Base-by-base conservation (phyloP, 306 rosid genomes). In the Sicyos baderoa region DNA sequence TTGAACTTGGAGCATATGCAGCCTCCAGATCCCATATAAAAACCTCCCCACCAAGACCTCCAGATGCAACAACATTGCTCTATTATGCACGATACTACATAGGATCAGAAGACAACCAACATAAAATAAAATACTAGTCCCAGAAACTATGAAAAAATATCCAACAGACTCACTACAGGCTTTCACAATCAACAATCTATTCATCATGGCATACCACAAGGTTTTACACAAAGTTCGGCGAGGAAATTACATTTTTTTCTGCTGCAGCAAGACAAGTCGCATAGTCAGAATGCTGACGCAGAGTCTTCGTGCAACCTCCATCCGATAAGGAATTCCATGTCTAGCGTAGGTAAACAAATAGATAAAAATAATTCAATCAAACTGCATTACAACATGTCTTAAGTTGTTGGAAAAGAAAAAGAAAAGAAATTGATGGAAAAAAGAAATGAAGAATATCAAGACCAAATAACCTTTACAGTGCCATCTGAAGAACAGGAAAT, bases 1-100 rank as follows among this genome's bases (percentile, higher is more conserved):
- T 90, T 40, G 86, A 78, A 74, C 67, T 74, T 49, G 96, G 91
- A 72, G 86, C 74, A 17, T 86, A 81, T 0, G 99, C 94, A 74
- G 95, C 95, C 76, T 90, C 99, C 32, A 94, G 75, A 84, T 94
- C 99, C 99, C 99, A 94, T 79, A 94, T 70, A 76, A 94, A 94
- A 75, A 94, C 99, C 88, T 94, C 99, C 86, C 96, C 99, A 11
- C 99, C 99, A 83, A 94, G 97, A 80, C 99, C 99, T 56, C 97
- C 99, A 74, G 99, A 94, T 80, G 99, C 99, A 90, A 94, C 95
- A 85, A 84, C 49, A 94, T 90, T 94, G 96, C 96, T 86, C 99
- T 94, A 94, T 88, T 90, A 90, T 85, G 95, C 97, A 86, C 49
- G 87, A 84, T 88, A 93, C 96, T 90, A 94, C 80, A 80, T 78